phyloP scores from a whole-genome alignment of 441 rosid genomes.

The Populus tomentosa region DNA sequence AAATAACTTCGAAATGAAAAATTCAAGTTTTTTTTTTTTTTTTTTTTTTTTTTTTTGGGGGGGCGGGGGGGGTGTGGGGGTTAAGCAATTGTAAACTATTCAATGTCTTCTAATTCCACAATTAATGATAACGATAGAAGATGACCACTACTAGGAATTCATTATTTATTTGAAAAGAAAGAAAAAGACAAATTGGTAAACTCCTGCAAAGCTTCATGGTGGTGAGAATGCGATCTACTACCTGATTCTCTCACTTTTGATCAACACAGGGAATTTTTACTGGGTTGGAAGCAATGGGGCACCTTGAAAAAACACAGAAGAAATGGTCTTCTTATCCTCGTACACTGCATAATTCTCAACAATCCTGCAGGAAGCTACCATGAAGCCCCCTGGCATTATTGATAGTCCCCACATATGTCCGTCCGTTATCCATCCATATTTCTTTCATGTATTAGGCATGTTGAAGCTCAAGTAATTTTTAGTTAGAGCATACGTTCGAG shows the following conservation, averaged over 20 bases:
- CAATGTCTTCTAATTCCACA: too few species aligned
- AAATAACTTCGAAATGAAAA: too few species aligned
- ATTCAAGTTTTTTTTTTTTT: too few species aligned
- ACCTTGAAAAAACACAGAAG: background rate
- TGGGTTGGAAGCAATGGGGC: background rate
- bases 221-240: background rate
- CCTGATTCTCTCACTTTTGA: background rate
- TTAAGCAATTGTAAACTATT: too few species aligned
- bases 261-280: background rate
- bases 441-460: background rate
- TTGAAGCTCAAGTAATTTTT: background rate
- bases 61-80: too few species aligned
- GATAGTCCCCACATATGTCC: conserved; percentile 2
- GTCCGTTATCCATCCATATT: background rate
- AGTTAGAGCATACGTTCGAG: background rate
- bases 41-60: too few species aligned
- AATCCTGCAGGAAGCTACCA: background rate
- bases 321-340: background rate
- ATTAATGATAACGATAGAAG: background rate
- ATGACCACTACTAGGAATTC: background rate
- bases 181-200: background rate
- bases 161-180: background rate
- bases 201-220: background rate
- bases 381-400: conserved; percentile 4
- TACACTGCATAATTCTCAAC: background rate